phyloP scores from a whole-genome alignment of 73 alveolate genomes.

The Tetrahymena malaccensis region DNA sequence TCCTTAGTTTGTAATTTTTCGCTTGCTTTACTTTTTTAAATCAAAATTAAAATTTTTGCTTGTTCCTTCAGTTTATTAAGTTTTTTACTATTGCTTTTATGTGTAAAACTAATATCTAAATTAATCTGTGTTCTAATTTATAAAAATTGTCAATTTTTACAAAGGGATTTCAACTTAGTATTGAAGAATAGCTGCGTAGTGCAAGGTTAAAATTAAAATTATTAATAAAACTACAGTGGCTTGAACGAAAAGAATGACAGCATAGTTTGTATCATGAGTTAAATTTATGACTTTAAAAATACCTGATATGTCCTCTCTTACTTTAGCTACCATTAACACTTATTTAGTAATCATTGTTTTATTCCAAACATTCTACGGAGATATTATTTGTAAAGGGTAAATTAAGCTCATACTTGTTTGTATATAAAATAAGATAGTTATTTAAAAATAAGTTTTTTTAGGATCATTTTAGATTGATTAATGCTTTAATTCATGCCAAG shows the following conservation, averaged over 20 bases:
- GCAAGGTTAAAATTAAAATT: neutral
- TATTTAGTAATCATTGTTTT: neutral
- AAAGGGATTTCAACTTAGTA: neutral
- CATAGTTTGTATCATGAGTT: neutral
- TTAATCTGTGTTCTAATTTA: neutral
- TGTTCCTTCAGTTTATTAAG: too few species aligned
- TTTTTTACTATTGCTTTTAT: neutral
- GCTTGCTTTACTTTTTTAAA: too few species aligned
- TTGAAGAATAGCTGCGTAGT: neutral
- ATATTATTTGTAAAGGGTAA: neutral
- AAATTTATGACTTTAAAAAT: neutral
- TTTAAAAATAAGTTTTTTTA: too few species aligned
- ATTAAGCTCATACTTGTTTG: neutral
- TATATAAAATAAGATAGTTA: too few species aligned
- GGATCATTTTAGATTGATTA: too few species aligned
- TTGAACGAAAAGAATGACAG: neutral
- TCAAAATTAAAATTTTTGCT: too few species aligned
- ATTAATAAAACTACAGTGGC: neutral
- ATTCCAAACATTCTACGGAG: neutral
- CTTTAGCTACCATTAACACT: neutral
- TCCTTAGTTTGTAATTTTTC: too few species aligned
- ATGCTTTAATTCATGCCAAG: too few species aligned
- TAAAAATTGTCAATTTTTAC: neutral
- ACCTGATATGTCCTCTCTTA: neutral
- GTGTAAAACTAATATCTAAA: neutral